Conservation (phyloP, 208 protist species). For the Leishmania amazonensis region DNA sequence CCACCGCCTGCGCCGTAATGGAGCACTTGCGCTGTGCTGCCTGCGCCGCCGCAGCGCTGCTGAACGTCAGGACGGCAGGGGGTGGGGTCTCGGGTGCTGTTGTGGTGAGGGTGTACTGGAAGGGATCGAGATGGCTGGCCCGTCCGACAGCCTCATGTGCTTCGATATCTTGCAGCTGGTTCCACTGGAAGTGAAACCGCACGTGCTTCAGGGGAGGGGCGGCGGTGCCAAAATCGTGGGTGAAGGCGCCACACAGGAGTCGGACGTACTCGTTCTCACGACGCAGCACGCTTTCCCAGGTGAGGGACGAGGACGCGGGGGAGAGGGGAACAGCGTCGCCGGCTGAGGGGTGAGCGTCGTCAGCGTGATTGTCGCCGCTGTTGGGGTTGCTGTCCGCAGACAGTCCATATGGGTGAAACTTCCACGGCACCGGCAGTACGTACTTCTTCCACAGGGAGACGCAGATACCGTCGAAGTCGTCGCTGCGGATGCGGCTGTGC, state of each 20-base stretch:
- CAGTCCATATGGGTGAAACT: slow-evolving; percentile 37
- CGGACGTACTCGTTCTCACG: slow-evolving; percentile 55
- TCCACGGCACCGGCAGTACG: slow-evolving; percentile 53
- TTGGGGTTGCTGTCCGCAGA: neutral
- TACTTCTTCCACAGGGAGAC: slow-evolving; percentile 67
- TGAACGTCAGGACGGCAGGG: neutral
- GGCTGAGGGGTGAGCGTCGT: neutral
- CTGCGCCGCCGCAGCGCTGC: slow-evolving; percentile 22
- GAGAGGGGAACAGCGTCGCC: neutral
- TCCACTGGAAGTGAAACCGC: slow-evolving; percentile 67
- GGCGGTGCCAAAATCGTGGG: slow-evolving; percentile 63
- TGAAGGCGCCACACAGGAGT: slow-evolving; percentile 40
- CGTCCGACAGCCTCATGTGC: slow-evolving; percentile 39
- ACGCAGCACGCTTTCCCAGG: slow-evolving; percentile 59
- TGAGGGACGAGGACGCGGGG: slow-evolving; percentile 6
- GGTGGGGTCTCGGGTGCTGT: neutral
- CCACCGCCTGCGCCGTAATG: slow-evolving; percentile 40
- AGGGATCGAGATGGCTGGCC: slow-evolving; percentile 31
- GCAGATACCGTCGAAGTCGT: slow-evolving; percentile 67
- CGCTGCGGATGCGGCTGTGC: slow-evolving; percentile 58
- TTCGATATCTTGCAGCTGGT: slow-evolving; percentile 69
- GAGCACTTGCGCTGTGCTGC: slow-evolving; percentile 47
- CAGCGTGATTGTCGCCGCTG: neutral
- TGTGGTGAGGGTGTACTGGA: slow-evolving; percentile 17
- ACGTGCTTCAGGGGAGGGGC: slow-evolving; percentile 56